A percentile compares a stretch with the other conserved stretches of the same genome.
phyloP scores from a whole-genome alignment of 495 filamentous ascomycete genomes.

The Terfezia claveryi region DNA sequence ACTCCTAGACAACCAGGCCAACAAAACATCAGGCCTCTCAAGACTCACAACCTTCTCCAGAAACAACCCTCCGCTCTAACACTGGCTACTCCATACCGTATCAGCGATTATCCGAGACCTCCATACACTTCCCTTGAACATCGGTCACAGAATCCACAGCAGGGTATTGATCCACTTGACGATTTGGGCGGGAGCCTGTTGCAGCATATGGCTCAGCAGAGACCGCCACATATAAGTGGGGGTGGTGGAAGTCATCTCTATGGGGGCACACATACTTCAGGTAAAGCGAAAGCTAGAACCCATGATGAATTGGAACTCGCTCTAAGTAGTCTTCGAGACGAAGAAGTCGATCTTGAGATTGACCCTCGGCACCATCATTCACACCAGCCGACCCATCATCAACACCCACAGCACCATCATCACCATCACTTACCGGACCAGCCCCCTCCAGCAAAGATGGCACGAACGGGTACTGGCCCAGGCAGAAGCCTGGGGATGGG shows the following conservation, averaged over 20 bases:
- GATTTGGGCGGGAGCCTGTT: conserved; percentile 18
- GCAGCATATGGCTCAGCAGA: conserved; percentile 19
- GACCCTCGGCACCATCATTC: conserved; percentile 15
- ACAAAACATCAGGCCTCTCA: neutral
- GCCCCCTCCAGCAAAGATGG: conserved; percentile 33
- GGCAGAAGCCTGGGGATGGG: conserved; percentile 44
- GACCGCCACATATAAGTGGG: conserved; percentile 17
- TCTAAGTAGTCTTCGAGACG: conserved; percentile 17
- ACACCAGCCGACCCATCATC: conserved; percentile 16
- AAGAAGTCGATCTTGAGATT: conserved; percentile 18
- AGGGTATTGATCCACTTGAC: conserved; percentile 18
- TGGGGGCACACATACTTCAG: conserved; percentile 13
- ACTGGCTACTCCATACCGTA: conserved; percentile 19
- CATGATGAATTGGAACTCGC: conserved; percentile 19
- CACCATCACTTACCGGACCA: conserved; percentile 51
- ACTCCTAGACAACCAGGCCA: no score
- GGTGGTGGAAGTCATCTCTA: conserved; percentile 19
- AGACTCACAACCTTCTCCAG: neutral
- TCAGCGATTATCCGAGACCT: conserved; percentile 16
- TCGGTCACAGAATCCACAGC: neutral
- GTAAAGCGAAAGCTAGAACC: conserved; percentile 18
- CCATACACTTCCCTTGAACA: conserved; percentile 6
- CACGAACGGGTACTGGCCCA: conserved; percentile 24
- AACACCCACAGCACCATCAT: conserved; percentile 35
- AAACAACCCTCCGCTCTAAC: conserved; percentile 1